Base-by-base conservation (phyloP, 768 basidiomycete species). In the Pleurotus sapidus region DNA sequence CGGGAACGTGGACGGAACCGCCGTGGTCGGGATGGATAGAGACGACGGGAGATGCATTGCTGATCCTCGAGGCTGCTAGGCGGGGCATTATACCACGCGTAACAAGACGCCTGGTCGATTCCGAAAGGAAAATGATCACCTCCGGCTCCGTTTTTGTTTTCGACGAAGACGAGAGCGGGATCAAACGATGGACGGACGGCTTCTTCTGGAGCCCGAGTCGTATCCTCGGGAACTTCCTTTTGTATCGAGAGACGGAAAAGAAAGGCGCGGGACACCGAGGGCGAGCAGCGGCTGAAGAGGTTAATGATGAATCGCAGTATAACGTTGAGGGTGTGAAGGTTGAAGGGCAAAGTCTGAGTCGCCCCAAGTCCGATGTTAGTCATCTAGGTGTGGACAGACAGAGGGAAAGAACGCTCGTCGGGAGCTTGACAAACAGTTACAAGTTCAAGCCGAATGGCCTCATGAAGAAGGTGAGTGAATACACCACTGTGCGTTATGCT, bases 121-220 rank as follows among this genome's bases (percentile, higher is more conserved):
- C 90, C 30, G 95, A 98, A 71, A 84, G 93, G 57, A 88, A 86
- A 66, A 92, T 96, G 88, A 95, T 98, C 69, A 87, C 87, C 15
- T 91, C 88, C 5, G 95, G 95, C 57, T 91, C 90, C 5, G 93
- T 98, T 9, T 98, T 98, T 65, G 95, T 97, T 62, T 98, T 97
- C 67, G 93, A 98, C 71, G 95, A 97, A 76, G 89, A 93, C 65
- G 94, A 96, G 74, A 93, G 91, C 66, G 94, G 95, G 24, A 98
- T 98, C 76, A 96, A 95, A 76, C 83, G 95, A 45, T 97, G 95
- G 92, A 98, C 95, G 1, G 95, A 98, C 73, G 94, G 95, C n/a
- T 88, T 91, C 68, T 89, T 90, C 68, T 97, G 95, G 95, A 91
- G 89, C 63, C 95, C 95, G 0, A 90, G 88, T 62, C 80, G 95